phyloP scores from a whole-genome alignment of 1,139 yeast species.

The Diutina mesorugosa region DNA sequence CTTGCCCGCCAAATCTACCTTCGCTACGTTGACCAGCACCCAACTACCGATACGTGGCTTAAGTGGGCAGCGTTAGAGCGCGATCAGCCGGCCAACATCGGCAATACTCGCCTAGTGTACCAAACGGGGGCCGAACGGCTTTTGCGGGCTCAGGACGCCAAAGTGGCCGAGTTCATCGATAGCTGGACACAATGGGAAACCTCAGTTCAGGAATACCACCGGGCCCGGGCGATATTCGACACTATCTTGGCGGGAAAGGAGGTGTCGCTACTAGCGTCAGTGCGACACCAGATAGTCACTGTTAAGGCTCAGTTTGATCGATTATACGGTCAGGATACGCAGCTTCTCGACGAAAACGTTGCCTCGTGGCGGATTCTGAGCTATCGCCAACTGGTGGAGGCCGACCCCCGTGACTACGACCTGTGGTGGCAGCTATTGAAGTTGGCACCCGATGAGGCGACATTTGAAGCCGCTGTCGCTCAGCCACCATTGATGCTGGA shows the following conservation, averaged over 20 bases:
- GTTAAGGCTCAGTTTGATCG: conserved; percentile 15
- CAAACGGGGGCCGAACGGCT: conserved; percentile 50
- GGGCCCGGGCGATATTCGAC: conserved; percentile 52
- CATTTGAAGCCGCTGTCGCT: conserved; percentile 34
- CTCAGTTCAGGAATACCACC: conserved; percentile 44
- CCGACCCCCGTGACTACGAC: conserved; percentile 50
- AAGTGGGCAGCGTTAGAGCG: conserved; percentile 27
- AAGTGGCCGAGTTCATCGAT: conserved; percentile 17
- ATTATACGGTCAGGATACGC: conserved; percentile 36
- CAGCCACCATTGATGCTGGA: conserved; percentile 17
- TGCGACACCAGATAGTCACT: conserved; percentile 55
- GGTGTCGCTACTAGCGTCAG: conserved; percentile 35
- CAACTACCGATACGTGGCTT: conserved; percentile 49
- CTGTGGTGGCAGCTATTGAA: conserved; percentile 70
- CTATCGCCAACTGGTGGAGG: conserved; percentile 36
- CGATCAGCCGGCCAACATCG: conserved; percentile 8
- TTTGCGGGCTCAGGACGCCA: conserved; percentile 11
- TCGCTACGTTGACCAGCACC: conserved; percentile 42
- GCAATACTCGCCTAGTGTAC: conserved; percentile 47
- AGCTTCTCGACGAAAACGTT: conserved; percentile 34
- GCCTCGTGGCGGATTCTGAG: conserved; percentile 4
- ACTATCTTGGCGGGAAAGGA: conserved; percentile 32
- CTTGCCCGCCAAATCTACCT: conserved; percentile 47
- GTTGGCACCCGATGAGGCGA: conserved; percentile 22
- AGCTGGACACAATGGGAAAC: conserved; percentile 71